phyloP scores from a whole-genome alignment of 495 filamentous ascomycete species.

The Gamarada debralockiae region DNA sequence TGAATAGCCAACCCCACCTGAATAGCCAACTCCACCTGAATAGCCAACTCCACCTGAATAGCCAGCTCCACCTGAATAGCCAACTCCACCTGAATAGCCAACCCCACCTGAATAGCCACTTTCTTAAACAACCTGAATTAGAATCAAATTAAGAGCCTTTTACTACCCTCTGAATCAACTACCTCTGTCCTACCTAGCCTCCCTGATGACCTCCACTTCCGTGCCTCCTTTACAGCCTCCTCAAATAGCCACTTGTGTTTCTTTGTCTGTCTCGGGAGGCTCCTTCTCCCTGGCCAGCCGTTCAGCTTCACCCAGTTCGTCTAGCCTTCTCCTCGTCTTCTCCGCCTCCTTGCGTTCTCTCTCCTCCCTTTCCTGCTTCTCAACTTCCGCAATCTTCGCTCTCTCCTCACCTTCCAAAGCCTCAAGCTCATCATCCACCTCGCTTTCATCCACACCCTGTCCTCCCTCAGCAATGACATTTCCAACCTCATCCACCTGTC shows the following conservation, averaged over 20 bases:
- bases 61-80: too few species aligned
- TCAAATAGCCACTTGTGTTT: not conserved
- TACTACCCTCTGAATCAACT: too few species aligned
- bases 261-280: conserved; percentile 7
- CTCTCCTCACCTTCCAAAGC: conserved; percentile 66
- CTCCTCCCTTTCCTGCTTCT: conserved; percentile 28
- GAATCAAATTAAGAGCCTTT: too few species aligned
- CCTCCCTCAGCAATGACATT: conserved; percentile 64
- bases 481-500: conserved; percentile 76
- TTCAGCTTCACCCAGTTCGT: conserved; percentile 35
- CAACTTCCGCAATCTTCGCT: conserved; percentile 38
- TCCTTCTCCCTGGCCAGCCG: conserved; percentile 26
- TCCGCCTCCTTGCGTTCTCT: conserved; percentile 19
- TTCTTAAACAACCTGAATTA: too few species aligned
- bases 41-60: too few species aligned
- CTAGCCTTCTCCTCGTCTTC: conserved; percentile 27
- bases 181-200: too few species aligned
- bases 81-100: too few species aligned
- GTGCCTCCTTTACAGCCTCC: not conserved
- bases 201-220: too few species aligned
- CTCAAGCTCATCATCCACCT: conserved; percentile 86
- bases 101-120: too few species aligned
- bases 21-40: too few species aligned
- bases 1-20: too few species aligned
- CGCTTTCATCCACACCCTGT: conserved; percentile 64